Evolutionary conservation across 73 alveolate species (phyloP), one percentile per base, ranked within the genome.

Genomic region (Effrenium voratum): DNA sequence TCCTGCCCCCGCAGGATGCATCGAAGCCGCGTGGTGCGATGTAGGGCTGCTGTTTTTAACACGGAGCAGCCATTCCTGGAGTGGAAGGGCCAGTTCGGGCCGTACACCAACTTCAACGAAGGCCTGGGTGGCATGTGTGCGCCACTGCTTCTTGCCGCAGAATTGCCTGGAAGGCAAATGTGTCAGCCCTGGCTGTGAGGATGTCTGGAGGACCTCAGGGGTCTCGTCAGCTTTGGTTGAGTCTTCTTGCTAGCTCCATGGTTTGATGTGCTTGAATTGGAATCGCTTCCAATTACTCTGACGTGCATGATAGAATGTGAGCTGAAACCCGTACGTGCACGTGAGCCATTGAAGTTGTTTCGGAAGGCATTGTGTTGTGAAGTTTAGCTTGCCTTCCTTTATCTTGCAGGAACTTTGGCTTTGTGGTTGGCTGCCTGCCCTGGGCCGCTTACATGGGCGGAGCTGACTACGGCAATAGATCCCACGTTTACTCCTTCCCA

Each of bases 381-480:
- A n/a, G n/a, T n/a, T n/a, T n/a, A n/a, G n/a, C n/a, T n/a, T n/a
- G n/a, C n/a, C n/a, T n/a, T n/a, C n/a, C n/a, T n/a, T n/a, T n/a
- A n/a, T 36, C 47, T 0, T 72, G 82, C 49, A 72, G 32, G 32
- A 32, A 30, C n/a, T 72, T 36, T 34, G 82, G 82, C 47, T 47
- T 19, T 34, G 82, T 72, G 19, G 82, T 72, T 36, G 82, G 82
- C 13, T 72, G 82, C 28, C 82, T 72, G 5, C 82, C 82, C n/a
- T 72, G 82, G 82, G n/a, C 82, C n/a, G 82, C n/a, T 47, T 72
- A 72, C 82, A 72, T 72, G 82, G 82, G 82, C 28, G 82, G 82
- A 32, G n/a, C n/a, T 10, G 38, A 47, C 82, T 72, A 72, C 15
- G 82, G 82, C 49, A 72, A 72, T 47, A 16, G 49, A 32, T n/a